phyloP scores from a whole-genome alignment of 75 land plant species.

The Pinus albicaulis region DNA sequence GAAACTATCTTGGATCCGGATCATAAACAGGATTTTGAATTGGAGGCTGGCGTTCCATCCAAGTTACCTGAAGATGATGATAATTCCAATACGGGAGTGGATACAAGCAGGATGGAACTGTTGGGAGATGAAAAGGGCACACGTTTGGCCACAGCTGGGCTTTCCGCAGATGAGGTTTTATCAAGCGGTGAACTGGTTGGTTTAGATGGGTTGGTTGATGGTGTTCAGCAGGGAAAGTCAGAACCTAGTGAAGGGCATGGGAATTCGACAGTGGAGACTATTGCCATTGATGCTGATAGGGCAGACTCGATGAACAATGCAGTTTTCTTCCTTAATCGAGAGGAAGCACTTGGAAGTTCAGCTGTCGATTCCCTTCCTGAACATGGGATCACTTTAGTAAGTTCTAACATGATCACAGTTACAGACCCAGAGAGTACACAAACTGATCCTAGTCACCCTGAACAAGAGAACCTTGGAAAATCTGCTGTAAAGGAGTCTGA shows the following conservation, averaged over 20 bases:
- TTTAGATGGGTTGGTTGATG: not conserved
- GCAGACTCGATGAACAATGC: not conserved
- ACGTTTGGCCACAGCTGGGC: not conserved
- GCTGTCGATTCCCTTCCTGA: too few relatives aligned
- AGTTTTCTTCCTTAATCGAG: not conserved
- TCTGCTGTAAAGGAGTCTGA: not conserved
- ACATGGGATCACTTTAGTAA: not conserved
- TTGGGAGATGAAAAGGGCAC: conserved; percentile 26
- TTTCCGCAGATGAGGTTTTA: not conserved
- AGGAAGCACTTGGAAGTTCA: too few relatives aligned
- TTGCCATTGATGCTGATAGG: not conserved
- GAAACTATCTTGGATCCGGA: not conserved
- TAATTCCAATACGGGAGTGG: not conserved
- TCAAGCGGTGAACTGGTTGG: not conserved
- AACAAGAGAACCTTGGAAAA: not conserved
- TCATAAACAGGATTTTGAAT: conserved; percentile 8
- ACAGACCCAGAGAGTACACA: not conserved
- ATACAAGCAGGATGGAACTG: conserved; percentile 25
- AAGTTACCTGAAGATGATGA: not conserved
- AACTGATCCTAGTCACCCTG: not conserved
- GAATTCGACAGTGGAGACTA: not conserved
- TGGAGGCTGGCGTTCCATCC: conserved; percentile 2
- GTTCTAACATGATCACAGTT: not conserved
- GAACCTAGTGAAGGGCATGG: not conserved
- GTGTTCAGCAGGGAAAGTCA: not conserved